These are phyloP conservation scores for Emericellopsis terricola DNA, from an alignment of 495 filamentous ascomycete genomes.

Conservation along the genomic window DNA sequence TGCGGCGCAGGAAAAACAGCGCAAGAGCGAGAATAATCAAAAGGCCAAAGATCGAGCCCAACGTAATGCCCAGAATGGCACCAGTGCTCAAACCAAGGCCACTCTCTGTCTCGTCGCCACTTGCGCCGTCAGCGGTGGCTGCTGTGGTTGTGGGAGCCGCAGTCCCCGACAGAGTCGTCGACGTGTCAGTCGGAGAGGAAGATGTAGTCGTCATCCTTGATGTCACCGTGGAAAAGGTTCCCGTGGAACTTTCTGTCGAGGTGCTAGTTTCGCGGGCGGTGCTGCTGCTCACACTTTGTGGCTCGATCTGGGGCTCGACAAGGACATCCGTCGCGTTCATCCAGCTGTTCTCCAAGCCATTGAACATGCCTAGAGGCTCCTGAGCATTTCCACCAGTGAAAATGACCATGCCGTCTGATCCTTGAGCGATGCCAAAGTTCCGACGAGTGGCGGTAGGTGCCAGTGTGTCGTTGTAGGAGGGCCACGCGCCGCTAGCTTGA, in stretches of 20 bases:
- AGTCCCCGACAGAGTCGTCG: conserved; percentile 6
- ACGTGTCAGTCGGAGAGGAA: conserved; percentile 17
- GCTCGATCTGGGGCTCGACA: conserved; percentile 19
- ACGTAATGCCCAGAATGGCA: conserved; percentile 55
- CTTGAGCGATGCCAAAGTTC: conserved; percentile 25
- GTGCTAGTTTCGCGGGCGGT: conserved; percentile 13
- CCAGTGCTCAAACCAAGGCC: conserved; percentile 7
- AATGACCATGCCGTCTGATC: conserved; percentile 46
- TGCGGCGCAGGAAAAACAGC: conserved; percentile 49
- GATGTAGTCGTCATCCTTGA: conserved; percentile 14
- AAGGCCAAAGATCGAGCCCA: conserved; percentile 61
- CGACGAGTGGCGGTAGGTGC: conserved; percentile 41
- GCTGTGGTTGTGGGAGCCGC: background rate
- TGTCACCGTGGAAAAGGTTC: conserved; percentile 25
- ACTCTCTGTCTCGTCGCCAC: conserved; percentile 2
- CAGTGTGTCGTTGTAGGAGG: conserved; percentile 55
- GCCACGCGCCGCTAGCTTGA: conserved; percentile 39
- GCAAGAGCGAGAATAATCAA: conserved; percentile 48
- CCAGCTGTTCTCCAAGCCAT: conserved; percentile 66
- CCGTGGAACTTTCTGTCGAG: too few species aligned
- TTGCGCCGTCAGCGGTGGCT: background rate
- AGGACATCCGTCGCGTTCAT: conserved; percentile 55
- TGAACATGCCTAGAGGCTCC: conserved; percentile 58
- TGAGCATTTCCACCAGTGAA: conserved; percentile 56
- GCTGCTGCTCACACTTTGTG: conserved; percentile 16